phyloP scores from a whole-genome alignment of 1,284 basidiomycete genomes.

The Puccinia horiana region DNA sequence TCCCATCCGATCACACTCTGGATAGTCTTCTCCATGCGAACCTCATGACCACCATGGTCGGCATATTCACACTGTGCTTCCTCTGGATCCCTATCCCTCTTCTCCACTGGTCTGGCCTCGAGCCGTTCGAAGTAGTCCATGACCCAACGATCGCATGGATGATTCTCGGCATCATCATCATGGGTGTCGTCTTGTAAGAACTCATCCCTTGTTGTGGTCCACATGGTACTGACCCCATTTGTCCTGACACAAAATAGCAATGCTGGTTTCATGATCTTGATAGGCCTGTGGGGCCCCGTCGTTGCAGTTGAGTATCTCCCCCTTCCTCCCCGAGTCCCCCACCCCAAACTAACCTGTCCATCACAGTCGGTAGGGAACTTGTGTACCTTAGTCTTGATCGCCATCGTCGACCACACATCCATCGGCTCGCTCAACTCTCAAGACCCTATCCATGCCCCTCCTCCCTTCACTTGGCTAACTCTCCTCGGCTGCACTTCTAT shows the following conservation, averaged over 20 bases:
- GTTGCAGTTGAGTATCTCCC: slow-evolving; percentile 13
- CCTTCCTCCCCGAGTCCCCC: not conserved
- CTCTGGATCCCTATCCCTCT: slow-evolving; percentile 28
- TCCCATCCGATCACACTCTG: not conserved
- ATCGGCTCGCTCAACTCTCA: not conserved
- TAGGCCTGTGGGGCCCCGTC: slow-evolving; percentile 36
- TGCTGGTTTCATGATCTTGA: slow-evolving; percentile 34
- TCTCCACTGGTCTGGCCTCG: not conserved
- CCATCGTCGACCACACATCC: not conserved
- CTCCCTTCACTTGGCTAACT: not conserved
- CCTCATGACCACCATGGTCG: slow-evolving; percentile 12
- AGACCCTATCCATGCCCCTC: not conserved
- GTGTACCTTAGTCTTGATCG: slow-evolving; percentile 12
- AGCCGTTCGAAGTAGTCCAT: slow-evolving; percentile 6
- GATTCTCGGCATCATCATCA: slow-evolving; percentile 26
- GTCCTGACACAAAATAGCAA: not conserved
- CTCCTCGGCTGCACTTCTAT: not conserved
- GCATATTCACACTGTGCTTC: not conserved
- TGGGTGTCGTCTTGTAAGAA: slow-evolving; percentile 32
- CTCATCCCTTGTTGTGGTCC: not conserved
- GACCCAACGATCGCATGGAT: slow-evolving; percentile 13
- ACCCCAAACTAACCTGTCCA: not conserved
- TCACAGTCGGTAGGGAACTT: not conserved
- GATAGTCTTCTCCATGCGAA: slow-evolving; percentile 22
- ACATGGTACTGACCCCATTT: not conserved